These are phyloP conservation scores for Ramichloridium luteum DNA, from an alignment of 2,329 filamentous ascomycete species.

Conservation along the genomic window DNA sequence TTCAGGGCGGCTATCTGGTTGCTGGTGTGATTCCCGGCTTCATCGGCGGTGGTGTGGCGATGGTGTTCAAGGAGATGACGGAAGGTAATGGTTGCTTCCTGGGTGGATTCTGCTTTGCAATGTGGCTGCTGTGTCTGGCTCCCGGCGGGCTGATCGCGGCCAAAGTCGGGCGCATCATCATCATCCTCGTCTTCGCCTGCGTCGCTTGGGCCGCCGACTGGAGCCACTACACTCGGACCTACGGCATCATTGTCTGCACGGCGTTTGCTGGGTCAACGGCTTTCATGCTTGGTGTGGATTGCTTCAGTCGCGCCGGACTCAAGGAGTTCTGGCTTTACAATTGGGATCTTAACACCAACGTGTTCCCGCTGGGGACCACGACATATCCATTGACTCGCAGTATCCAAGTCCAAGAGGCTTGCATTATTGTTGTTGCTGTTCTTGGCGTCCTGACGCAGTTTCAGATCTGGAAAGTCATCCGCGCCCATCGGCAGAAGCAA, in stretches of 20 bases:
- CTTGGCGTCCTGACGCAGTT: constrained; percentile 74
- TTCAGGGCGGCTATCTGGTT: constrained; percentile 80
- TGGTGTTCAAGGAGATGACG: constrained; percentile 74
- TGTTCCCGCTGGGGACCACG: constrained; percentile 64
- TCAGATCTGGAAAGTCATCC: constrained; percentile 72
- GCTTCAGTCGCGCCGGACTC: constrained; percentile 74
- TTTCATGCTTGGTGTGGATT: constrained; percentile 75
- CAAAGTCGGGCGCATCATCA: constrained; percentile 52
- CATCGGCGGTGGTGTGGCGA: constrained; percentile 58
- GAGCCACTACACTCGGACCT: constrained; percentile 63
- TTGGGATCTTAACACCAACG: constrained; percentile 66
- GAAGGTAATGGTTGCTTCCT: constrained; percentile 77
- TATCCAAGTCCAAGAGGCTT: constrained; percentile 73
- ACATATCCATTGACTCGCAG: constrained; percentile 80
- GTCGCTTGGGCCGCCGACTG: constrained; percentile 64
- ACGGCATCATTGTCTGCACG: constrained; percentile 63
- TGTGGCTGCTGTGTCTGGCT: constrained; percentile 78
- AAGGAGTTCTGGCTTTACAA: constrained; percentile 96
- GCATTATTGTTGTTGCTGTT: constrained; percentile 60
- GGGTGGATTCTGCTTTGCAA: constrained; percentile 71
- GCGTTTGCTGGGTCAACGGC: constrained; percentile 73
- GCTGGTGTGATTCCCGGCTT: constrained; percentile 61
- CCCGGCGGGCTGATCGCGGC: constrained; percentile 60
- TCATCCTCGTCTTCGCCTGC: constrained; percentile 62
- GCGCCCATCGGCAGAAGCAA: constrained; percentile 36